Base-by-base conservation (phyloP, 352 stramenopile genomes). In the Globisporangium nunn region DNA sequence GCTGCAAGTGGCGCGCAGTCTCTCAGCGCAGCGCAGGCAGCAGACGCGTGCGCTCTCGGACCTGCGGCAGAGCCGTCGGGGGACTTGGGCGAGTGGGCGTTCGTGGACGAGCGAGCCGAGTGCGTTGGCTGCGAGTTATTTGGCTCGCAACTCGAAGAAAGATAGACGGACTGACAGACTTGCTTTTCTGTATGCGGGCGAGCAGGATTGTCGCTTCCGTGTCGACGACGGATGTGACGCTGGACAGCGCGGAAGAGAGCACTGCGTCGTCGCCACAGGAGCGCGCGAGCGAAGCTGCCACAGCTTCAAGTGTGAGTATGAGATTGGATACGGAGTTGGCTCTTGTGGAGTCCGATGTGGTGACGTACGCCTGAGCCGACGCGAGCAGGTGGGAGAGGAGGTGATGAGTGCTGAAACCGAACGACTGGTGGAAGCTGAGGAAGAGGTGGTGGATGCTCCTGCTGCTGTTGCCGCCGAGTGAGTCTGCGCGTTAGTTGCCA, bases 51-150 rank as follows among this genome's bases (percentile, higher is more conserved):
- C 23, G 23, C 44, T 10, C 18, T 31, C 0, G 8, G 17, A 30
- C 2, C 23, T 23, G 29, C 41, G 8, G 28, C 41, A 58, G 17
- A 48, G 29, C 41, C 18, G 30, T 23, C 37, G 40, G n/a, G n/a
- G 18, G 44, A 62, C 35, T 52, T 79, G 29, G 78, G 87, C 35
- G 81, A 88, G 50, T 91, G 81, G 81, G 73, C 68, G 47, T 56
- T 91, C 53, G 81, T 91, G 57, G 72, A 87, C 50, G 75, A 87
- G 35, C 66, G 83, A 6, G 75, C 78, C 12, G 76, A 89, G 81
- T 91, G 69, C 56, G 71, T 30, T 30, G 15, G 18, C 33, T 14
- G 5, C 12, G 23, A 23, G 23, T 23, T 23, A 23, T 23, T 23
- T 23, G 23, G 23, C 23, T 23, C 23, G 23, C 23, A 1, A 23